Percentiles rank a stretch among this genome's conserved stretches.
Evolutionary conservation across 2,329 filamentous ascomycete genomes (phyloP).

Genomic region (Pseudogymnoascus sp.): DNA sequence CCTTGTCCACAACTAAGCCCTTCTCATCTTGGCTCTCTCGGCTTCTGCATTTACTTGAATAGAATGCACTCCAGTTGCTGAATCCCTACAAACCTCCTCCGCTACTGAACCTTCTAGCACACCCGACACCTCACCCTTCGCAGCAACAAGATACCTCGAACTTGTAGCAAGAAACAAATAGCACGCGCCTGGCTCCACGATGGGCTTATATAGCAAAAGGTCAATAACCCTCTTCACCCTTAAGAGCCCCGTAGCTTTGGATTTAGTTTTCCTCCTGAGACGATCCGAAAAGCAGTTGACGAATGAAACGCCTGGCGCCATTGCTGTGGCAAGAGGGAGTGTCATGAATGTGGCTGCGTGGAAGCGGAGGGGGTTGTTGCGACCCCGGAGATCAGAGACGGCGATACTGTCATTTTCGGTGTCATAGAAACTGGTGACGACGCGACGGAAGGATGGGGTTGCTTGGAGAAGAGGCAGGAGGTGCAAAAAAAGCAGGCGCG

Average conservation of each 20-base stretch:
- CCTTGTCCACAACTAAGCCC: constrained; percentile 28
- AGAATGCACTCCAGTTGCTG: constrained; percentile 31
- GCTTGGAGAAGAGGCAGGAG: constrained; percentile 47
- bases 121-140: constrained; percentile 14
- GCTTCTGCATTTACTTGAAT: constrained; percentile 26
- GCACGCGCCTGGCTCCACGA: constrained; percentile 30
- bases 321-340: neutral
- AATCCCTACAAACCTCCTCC: constrained; percentile 25
- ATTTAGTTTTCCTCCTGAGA: neutral
- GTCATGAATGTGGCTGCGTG: neutral
- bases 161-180: constrained; percentile 32
- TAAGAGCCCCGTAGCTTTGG: neutral
- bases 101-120: constrained; percentile 18
- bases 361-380: neutral
- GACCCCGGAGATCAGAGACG: neutral
- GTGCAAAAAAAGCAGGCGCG: constrained; percentile 49
- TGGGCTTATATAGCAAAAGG: neutral
- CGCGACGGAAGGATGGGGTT: constrained; percentile 41
- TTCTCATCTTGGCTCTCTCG: constrained; percentile 22
- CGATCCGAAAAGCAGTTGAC: neutral
- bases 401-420: neutral
- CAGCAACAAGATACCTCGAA: constrained; percentile 23
- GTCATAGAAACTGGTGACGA: constrained; percentile 41
- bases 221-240: neutral
- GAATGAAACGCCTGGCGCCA: neutral